Base-by-base conservation (phyloP, 2,329 filamentous ascomycete species). In the Penicillium aurantiogriseum region DNA sequence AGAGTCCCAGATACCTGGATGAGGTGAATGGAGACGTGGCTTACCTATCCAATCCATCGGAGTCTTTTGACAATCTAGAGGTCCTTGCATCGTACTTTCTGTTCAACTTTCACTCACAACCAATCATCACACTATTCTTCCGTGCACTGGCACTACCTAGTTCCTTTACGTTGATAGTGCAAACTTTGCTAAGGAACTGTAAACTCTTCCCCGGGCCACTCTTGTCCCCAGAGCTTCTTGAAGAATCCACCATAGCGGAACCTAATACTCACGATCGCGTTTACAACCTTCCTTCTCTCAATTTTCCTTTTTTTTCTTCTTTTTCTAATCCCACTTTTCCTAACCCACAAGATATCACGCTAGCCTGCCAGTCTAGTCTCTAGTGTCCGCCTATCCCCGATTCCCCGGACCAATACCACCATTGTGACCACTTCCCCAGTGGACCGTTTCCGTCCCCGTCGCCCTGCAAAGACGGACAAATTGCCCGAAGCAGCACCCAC, bases 401-500 rank as follows among this genome's bases (percentile, higher is more conserved):
- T 35, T 35, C 49, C 46, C 25, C 39, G 46, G 19, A 46, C 58
- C 36, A 60, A 46, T 52, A 21, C 54, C 40, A 25, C 5, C 33
- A 17, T 36, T 29, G 31, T n/a, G 25, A 35, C n/a, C 6, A 15
- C n/a, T 33, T 29, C 13, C 4, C 23, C 38, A 31, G 5, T 35
- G 13, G 58, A 60, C 35, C 46, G 54, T 55, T 51, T 40, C 19
- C 35, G 49, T 38, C 53, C 42, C 56, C 27, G 38, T 46, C 38
- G 13, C 9, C 9, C 55, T 63, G 63, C 65, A 66, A 27, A 48
- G 48, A 61, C 65, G 65, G 65, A 62, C 48, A 63, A 62, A 64
- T 65, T 64, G 17, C 65, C 64, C 61, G 58, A 66, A 67, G 39
- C 38, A 54, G 64, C 43, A 40, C 44, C 33, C 25, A n/a, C 39